Evolutionary conservation across 169 alveolate genomes (phyloP).

Genomic region (Theileria equi): DNA sequence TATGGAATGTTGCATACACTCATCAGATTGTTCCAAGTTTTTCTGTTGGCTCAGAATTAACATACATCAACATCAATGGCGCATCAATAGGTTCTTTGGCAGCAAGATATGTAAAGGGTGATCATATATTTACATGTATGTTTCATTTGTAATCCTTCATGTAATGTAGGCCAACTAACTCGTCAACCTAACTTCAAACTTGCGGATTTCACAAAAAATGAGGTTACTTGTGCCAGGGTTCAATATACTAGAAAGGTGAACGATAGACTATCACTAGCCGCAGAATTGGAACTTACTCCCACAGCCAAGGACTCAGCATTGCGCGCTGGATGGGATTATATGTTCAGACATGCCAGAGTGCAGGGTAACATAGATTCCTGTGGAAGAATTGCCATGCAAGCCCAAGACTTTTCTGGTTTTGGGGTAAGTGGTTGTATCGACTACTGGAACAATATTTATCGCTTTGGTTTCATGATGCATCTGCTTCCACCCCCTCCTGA

Average conservation of each 20-base stretch:
- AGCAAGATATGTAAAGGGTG: slow-evolving; percentile 78
- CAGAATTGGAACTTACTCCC: slow-evolving; percentile 84
- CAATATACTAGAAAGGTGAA: slow-evolving; percentile 79
- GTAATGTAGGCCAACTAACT: slow-evolving; percentile 58
- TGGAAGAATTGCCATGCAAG: slow-evolving; percentile 85
- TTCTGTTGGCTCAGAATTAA: slow-evolving; percentile 86
- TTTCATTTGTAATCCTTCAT: background rate
- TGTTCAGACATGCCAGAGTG: slow-evolving; percentile 88
- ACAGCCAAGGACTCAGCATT: slow-evolving; percentile 76
- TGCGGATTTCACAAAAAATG: slow-evolving; percentile 70
- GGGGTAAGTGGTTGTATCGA: slow-evolving; percentile 88
- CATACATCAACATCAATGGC: slow-evolving; percentile 83
- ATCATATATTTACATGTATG: slow-evolving; percentile 65
- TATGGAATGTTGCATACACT: slow-evolving; percentile 80
- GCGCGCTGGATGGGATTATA: slow-evolving; percentile 85
- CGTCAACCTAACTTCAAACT: slow-evolving; percentile 84
- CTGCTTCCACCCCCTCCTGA: slow-evolving; percentile 82
- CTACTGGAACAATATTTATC: slow-evolving; percentile 81
- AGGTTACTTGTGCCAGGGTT: slow-evolving; percentile 70
- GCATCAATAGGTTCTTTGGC: slow-evolving; percentile 85
- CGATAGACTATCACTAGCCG: slow-evolving; percentile 84
- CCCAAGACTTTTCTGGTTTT: slow-evolving; percentile 85
- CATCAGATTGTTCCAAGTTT: slow-evolving; percentile 79
- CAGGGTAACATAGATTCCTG: slow-evolving; percentile 87
- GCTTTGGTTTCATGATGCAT: slow-evolving; percentile 90